These are phyloP conservation scores for Rubus idaeus DNA, from an alignment of 306 rosid genomes.

Conservation along the genomic window DNA sequence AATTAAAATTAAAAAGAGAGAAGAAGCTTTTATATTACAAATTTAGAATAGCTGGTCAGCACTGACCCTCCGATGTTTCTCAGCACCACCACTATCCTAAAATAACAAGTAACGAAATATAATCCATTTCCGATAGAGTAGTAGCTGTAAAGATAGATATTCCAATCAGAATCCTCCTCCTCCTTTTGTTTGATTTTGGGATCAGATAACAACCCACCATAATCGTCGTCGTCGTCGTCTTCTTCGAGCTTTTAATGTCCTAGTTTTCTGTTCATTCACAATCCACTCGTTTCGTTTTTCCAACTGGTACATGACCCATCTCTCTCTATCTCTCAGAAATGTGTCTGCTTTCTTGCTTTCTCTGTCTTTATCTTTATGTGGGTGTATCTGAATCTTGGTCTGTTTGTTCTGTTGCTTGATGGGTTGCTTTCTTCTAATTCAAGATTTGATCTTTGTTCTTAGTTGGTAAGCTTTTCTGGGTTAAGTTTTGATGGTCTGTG, in stretches of 20 bases:
- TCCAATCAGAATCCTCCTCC: background rate
- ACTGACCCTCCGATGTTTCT: slow-evolving; percentile 79
- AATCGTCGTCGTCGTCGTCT: background rate
- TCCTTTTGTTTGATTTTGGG: background rate
- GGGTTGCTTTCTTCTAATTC: slow-evolving; percentile 7
- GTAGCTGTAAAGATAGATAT: slow-evolving; percentile 21
- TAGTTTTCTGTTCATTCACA: background rate
- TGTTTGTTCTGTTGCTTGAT: background rate
- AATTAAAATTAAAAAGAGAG: background rate
- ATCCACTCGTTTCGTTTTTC: background rate
- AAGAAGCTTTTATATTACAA: background rate
- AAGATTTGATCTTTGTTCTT: slow-evolving; percentile 17
- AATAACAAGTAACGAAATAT: slow-evolving; percentile 33
- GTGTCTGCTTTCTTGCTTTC: slow-evolving; percentile 1
- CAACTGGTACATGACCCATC: slow-evolving; percentile 29
- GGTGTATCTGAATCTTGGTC: slow-evolving; percentile 8
- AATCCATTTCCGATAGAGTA: background rate
- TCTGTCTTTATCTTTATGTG: background rate
- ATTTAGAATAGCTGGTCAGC: slow-evolving; percentile 57
- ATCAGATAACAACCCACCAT: background rate
- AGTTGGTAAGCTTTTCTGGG: background rate
- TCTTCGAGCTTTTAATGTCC: background rate
- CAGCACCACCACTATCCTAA: slow-evolving; percentile 64
- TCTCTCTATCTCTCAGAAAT: slow-evolving; percentile 5
- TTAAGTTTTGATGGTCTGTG: slow-evolving; percentile 16